Conservation (phyloP, 768 basidiomycete genomes). For the Candolleomyces efflorescens region DNA sequence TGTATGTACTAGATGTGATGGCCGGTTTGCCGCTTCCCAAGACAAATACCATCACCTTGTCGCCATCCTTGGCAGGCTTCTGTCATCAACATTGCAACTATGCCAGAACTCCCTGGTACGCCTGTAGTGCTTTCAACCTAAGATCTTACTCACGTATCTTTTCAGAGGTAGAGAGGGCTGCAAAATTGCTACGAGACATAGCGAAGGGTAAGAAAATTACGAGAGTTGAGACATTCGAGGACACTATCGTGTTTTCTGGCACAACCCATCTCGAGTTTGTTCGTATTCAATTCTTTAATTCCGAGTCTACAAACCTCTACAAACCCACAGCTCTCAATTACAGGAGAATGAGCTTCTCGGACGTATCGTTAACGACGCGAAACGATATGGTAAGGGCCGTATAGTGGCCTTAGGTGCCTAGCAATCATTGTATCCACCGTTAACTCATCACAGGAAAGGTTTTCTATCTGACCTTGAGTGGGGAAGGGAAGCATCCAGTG, state of each 20-base stretch:
- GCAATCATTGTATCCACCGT: too few relatives aligned
- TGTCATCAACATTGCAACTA: conserved; percentile 11
- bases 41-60: too few relatives aligned
- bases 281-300: conserved; percentile 18
- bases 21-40: too few relatives aligned
- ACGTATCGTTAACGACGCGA: conserved; percentile 41
- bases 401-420: not conserved
- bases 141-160: not conserved
- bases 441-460: conserved; percentile 43
- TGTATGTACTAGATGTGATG: too few relatives aligned
- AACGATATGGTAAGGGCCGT: conserved; percentile 45
- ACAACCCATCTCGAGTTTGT: conserved; percentile 60
- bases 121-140: not conserved
- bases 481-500: conserved; percentile 58
- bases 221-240: conserved; percentile 54
- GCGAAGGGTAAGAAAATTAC: conserved; percentile 51
- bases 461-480: conserved; percentile 65
- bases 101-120: conserved; percentile 57
- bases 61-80: too few relatives aligned
- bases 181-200: conserved; percentile 46
- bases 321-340: not conserved
- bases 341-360: conserved; percentile 54
- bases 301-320: not conserved
- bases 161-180: conserved; percentile 69
- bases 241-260: conserved; percentile 60